These are phyloP conservation scores for Candida boleticola DNA, from an alignment of 805 yeast genomes.

Conservation along the genomic window DNA sequence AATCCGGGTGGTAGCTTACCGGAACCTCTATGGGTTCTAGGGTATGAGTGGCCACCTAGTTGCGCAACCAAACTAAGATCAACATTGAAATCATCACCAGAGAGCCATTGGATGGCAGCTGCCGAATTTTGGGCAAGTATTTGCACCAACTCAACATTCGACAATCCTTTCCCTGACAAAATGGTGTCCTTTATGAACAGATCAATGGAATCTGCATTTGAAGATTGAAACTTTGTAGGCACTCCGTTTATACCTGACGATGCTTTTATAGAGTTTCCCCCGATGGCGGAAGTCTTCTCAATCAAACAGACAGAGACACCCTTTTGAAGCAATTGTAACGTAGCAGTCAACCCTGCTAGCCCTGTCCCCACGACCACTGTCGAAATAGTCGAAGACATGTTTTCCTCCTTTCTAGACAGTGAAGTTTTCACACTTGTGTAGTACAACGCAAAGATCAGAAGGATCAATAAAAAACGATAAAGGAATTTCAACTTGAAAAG, in stretches of 20 bases:
- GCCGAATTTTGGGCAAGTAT: conserved; percentile 24
- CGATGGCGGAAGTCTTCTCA: conserved; percentile 49
- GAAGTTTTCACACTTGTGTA: neutral
- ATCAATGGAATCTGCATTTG: conserved; percentile 23
- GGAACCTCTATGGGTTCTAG: conserved; percentile 39
- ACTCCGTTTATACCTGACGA: conserved; percentile 58
- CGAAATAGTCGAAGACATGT: conserved; percentile 1
- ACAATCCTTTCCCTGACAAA: conserved; percentile 30
- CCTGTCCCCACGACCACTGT: conserved; percentile 53
- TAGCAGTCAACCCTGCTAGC: conserved; percentile 52
- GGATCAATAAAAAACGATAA: neutral
- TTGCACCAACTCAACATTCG: conserved; percentile 22
- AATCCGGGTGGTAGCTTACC: conserved; percentile 57
- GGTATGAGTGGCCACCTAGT: conserved; percentile 40
- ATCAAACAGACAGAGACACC: conserved; percentile 44
- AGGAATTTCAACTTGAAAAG: no score
- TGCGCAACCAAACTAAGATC: conserved; percentile 31
- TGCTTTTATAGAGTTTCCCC: conserved; percentile 63
- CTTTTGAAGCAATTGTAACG: conserved; percentile 33
- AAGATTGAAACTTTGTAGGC: conserved; percentile 26
- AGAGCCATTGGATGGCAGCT: conserved; percentile 34
- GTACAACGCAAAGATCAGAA: neutral
- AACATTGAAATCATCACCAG: conserved; percentile 19
- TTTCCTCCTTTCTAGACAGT: neutral
- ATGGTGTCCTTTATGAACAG: conserved; percentile 29